These are phyloP conservation scores for Raphanus hybrid DNA, from an alignment of 441 rosid genomes.

Conservation along the genomic window DNA sequence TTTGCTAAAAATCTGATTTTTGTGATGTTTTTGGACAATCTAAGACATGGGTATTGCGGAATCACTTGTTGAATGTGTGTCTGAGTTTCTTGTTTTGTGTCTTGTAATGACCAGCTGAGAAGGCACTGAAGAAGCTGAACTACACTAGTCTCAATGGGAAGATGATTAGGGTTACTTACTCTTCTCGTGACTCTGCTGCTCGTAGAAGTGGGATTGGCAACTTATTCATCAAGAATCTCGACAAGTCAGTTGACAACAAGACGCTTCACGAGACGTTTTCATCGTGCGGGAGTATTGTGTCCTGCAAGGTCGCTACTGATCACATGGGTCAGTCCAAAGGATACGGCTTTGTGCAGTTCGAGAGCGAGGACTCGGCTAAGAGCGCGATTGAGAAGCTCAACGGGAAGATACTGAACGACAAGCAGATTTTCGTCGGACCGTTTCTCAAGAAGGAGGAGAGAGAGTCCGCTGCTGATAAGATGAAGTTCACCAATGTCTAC, in stretches of 20 bases:
- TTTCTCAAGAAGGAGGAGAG: conserved; percentile 56
- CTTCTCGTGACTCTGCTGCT: conserved; percentile 58
- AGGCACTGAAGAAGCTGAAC: conserved; percentile 50
- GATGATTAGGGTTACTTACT: conserved; percentile 62
- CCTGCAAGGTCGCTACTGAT: conserved; percentile 60
- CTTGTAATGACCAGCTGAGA: conserved; percentile 46
- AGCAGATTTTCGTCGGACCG: conserved; percentile 57
- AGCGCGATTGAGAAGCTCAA: conserved; percentile 55
- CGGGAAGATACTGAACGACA: conserved; percentile 51
- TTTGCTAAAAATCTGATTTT: conserved; percentile 5
- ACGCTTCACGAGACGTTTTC: conserved; percentile 59
- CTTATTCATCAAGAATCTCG: conserved; percentile 63
- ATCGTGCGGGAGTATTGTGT: conserved; percentile 51
- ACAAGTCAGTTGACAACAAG: conserved; percentile 62
- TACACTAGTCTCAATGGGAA: conserved; percentile 52
- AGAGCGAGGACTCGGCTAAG: conserved; percentile 54
- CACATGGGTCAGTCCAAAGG: conserved; percentile 55
- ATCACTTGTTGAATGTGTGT: conserved; percentile 18
- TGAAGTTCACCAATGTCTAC: conserved; percentile 54
- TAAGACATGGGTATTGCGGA: conserved; percentile 14
- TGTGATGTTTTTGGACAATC: not conserved
- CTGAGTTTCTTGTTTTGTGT: conserved; percentile 11
- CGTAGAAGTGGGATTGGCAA: conserved; percentile 67
- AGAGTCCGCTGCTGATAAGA: conserved; percentile 47
- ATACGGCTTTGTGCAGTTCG: conserved; percentile 60